phyloP scores from a whole-genome alignment of 495 filamentous ascomycete genomes.

The Ascodesmis nigricans region DNA sequence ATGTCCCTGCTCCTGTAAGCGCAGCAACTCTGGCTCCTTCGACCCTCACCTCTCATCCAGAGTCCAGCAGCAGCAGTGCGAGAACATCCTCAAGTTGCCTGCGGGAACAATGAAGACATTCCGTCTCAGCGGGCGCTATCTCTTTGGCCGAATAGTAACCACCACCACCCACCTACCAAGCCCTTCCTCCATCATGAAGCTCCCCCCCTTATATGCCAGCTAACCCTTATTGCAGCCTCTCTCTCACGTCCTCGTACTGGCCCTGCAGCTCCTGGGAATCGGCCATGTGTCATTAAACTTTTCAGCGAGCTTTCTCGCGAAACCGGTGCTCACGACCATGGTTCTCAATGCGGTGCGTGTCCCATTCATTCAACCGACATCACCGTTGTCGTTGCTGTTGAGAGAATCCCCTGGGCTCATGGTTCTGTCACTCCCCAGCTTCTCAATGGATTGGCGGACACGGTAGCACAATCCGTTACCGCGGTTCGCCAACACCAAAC shows the following conservation, averaged over 20 bases:
- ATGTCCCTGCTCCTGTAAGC: too few relatives aligned
- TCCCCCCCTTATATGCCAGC: not conserved
- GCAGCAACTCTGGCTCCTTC: too few relatives aligned
- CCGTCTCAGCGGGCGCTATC: not conserved
- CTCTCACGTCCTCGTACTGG: conserved; percentile 11
- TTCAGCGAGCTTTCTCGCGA: conserved; percentile 61
- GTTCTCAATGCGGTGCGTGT: conserved; percentile 73
- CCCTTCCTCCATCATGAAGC: conserved; percentile 1
- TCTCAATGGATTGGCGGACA: conserved; percentile 82
- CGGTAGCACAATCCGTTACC: conserved; percentile 81
- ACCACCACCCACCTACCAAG: too few relatives aligned
- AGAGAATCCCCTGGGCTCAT: too few relatives aligned
- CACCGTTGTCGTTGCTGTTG: too few relatives aligned
- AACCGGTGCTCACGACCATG: conserved; percentile 83
- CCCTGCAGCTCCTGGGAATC: conserved; percentile 8
- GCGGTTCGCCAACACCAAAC: conserved; percentile 42
- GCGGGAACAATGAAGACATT: too few relatives aligned
- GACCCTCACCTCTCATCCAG: too few relatives aligned
- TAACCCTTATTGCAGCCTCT: conserved; percentile 6
- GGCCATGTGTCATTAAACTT: conserved; percentile 28
- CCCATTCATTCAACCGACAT: conserved; percentile 4
- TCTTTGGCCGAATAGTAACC: conserved; percentile 5
- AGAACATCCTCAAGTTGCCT: too few relatives aligned
- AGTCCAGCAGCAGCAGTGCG: too few relatives aligned
- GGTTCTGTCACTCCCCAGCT: too few relatives aligned